A percentile compares a stretch with the other conserved stretches of the same genome.
phyloP scores from a whole-genome alignment of 306 rosid genomes.

The Gillenia trifoliata region DNA sequence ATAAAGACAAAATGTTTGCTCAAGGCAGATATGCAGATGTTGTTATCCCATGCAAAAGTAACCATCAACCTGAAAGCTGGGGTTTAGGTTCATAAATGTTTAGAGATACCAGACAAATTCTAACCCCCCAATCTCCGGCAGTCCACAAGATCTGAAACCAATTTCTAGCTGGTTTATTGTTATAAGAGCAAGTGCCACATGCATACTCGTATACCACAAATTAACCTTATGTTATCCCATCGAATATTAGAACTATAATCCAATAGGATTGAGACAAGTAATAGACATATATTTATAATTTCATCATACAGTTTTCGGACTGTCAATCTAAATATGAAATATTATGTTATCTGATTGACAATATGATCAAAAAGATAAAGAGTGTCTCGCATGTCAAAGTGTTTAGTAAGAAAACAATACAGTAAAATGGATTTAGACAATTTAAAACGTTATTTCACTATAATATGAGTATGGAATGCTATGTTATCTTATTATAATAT shows the following conservation, averaged over 20 bases:
- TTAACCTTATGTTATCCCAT: neutral
- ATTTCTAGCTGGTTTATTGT: neutral
- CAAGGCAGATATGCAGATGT: neutral
- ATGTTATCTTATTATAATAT: neutral
- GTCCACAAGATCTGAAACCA: slow-evolving; percentile 10
- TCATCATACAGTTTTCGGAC: too few species aligned
- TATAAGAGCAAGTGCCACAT: neutral
- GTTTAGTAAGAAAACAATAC: neutral
- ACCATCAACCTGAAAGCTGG: slow-evolving; percentile 14
- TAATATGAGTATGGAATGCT: neutral
- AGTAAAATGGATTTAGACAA: neutral
- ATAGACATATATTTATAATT: too few species aligned
- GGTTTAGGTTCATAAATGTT: neutral
- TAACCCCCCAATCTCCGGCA: slow-evolving; percentile 11
- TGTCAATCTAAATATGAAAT: too few species aligned
- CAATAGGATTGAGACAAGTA: neutral
- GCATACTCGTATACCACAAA: neutral
- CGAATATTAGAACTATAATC: neutral
- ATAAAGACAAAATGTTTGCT: slow-evolving; percentile 3
- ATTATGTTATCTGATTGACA: neutral
- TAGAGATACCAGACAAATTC: neutral
- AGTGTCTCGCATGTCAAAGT: neutral
- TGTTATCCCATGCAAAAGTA: slow-evolving; percentile 18
- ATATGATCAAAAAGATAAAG: neutral
- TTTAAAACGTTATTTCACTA: too few species aligned